A percentile compares a stretch with the other conserved stretches of the same genome.
These are phyloP conservation scores for Ogataea pini DNA, from an alignment of 805 yeast genomes.

Conservation along the genomic window DNA sequence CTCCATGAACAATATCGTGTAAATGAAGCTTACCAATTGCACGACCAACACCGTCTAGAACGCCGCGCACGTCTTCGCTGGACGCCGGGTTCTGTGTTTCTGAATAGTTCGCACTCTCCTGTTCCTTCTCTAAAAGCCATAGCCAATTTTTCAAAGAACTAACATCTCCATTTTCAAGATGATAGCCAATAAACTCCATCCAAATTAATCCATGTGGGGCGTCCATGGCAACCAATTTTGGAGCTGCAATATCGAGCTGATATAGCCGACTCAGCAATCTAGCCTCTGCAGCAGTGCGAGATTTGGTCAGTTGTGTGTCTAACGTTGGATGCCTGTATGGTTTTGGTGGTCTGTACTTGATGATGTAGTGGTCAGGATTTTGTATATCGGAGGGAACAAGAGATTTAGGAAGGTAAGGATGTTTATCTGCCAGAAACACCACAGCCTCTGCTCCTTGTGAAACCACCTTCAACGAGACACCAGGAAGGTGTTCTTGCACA, in stretches of 20 bases:
- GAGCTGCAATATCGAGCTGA: conserved; percentile 64
- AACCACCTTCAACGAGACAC: conserved; percentile 52
- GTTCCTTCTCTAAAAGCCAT: conserved; percentile 56
- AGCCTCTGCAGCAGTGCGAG: conserved; percentile 83
- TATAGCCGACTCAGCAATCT: conserved; percentile 63
- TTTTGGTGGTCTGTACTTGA: conserved; percentile 87
- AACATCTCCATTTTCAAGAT: conserved; percentile 48
- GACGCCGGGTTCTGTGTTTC: conserved; percentile 25
- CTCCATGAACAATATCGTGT: conserved; percentile 88
- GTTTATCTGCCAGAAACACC: conserved; percentile 60
- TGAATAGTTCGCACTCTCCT: conserved; percentile 19
- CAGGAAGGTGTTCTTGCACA: conserved; percentile 46
- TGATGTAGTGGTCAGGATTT: conserved; percentile 47
- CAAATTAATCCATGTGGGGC: conserved; percentile 76
- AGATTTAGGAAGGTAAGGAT: conserved; percentile 59
- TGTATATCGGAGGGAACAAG: conserved; percentile 27
- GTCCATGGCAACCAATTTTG: conserved; percentile 75
- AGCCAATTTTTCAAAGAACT: conserved; percentile 73
- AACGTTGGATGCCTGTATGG: conserved; percentile 86
- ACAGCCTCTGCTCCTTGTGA: conserved; percentile 94
- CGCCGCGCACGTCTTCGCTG: conserved; percentile 40
- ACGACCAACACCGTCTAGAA: conserved; percentile 59
- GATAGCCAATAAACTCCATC: conserved; percentile 78
- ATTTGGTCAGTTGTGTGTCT: conserved; percentile 73
- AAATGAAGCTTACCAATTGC: conserved; percentile 71